These are phyloP conservation scores for Cydonia oblonga DNA, from an alignment of 331 rosid species.

Conservation along the genomic window DNA sequence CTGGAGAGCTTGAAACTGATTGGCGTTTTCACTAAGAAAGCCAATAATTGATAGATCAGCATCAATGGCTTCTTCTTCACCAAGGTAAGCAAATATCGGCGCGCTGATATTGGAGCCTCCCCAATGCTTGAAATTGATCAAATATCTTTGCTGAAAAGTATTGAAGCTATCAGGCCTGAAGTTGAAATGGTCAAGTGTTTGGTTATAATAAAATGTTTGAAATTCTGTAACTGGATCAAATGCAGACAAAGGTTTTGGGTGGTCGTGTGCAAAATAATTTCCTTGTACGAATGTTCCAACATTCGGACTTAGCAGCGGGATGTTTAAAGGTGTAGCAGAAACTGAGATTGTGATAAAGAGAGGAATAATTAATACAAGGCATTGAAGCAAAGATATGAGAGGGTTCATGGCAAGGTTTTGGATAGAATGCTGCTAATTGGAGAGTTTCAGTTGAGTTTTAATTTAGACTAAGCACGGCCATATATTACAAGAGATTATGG, in stretches of 20 bases:
- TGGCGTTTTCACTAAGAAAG: slow-evolving; percentile 51
- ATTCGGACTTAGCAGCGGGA: slow-evolving; percentile 40
- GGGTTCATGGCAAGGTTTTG: not conserved
- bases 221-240: slow-evolving; percentile 3
- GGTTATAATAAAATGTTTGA: slow-evolving; percentile 37
- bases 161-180: slow-evolving; percentile 46
- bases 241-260: not conserved
- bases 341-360: not conserved
- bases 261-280: not conserved
- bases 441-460: not conserved
- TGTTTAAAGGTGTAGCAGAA: not conserved
- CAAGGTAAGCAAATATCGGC: slow-evolving; percentile 57
- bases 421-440: not conserved
- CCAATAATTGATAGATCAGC: slow-evolving; percentile 7
- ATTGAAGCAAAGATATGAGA: not conserved
- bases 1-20: slow-evolving; percentile 48
- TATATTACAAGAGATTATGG: not conserved
- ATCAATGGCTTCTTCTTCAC: slow-evolving; percentile 55
- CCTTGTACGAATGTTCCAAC: slow-evolving; percentile 9
- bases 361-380: not conserved
- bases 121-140: slow-evolving; percentile 52
- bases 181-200: slow-evolving; percentile 64
- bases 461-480: too few relatives aligned
- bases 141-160: slow-evolving; percentile 49
- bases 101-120: slow-evolving; percentile 46